Evolutionary conservation across 192 early-diverging fungal genomes (phyloP), one percentile per base, ranked within the genome.

Genomic region (Rhizophlyctis rosea): DNA sequence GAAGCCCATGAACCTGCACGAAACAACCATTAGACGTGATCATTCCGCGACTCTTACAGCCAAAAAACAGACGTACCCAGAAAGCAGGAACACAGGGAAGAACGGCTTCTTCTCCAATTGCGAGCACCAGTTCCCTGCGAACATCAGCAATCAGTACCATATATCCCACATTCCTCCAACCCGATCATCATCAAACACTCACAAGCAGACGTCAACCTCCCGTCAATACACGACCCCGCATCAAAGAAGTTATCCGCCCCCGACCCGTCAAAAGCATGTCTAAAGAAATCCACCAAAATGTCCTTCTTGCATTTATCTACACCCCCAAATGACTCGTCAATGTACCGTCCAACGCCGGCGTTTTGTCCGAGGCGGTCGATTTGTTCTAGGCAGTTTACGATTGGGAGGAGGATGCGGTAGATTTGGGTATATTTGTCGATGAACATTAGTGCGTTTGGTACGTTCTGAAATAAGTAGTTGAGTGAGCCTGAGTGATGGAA

Each of bases 381-480:
- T 50, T 86, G 81, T 44, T 86, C 87, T 32, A 97, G 75, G 24
- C 82, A 86, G 1, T 79, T 82, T 39, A 86, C 81, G 39, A 98
- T 87, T 0, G 96, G 96, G 61, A 88, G 87, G 16, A 99, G 81
- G 59, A 99, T 99, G 50, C 91, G 84, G 54, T 93, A 84, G n/a
- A 99, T 90, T 83, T 99, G 95, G 62, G 94, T 96, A 75, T 97
- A 97, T 82, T 89, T 86, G 85, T 93, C 91, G 54, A 99, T 97
- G 57, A 98, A 98, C 86, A 96, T 88, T 32, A 99, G 83, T 3
- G 97, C 91, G 67, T 99, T 99, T 23, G 97, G 95, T 13, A 99
- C 97, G 67, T 98, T 99, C 58, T 78, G 54, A 54, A 14, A 30
- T 14, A 63, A 16, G 16, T 16, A 7, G 1, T 34, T 27, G 16